Base-by-base conservation (phyloP, 306 rosid genomes). In the Prosopis cineraria region DNA sequence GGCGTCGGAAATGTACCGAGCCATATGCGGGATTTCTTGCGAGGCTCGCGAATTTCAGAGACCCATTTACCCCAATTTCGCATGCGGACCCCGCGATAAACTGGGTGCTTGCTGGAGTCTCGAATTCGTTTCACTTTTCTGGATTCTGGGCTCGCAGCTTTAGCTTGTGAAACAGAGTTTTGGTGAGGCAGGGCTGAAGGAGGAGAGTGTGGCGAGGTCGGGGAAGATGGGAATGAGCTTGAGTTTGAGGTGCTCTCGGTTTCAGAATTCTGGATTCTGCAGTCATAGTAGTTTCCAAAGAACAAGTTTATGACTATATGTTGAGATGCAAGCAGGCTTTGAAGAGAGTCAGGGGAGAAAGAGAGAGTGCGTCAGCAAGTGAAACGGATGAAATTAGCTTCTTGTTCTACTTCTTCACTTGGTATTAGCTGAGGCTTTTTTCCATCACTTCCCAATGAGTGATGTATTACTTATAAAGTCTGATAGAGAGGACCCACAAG, bases 11-110 rank as follows among this genome's bases (percentile, higher is more conserved):
- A 91, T 56, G 96, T 91, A 0, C 96, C 96, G 0, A 91, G 85
- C 96, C 93, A 91, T 80, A 91, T 91, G 73, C 96, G 85, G 0
- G 96, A 91, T 70, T 91, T 91, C 85, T 91, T 91, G 1, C 91
- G 80, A 0, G 96, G 96, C 87, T 91, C 93, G 1, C 96, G 85
- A 56, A 91, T 91, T 86, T 91, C 93, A 0, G 96, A 91, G 7
- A 91, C 93, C 96, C 96, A 91, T 82, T 91, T 91, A 0, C 96
- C 96, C 96, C 96, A 91, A 12, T 82, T 91, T 12, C 93, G 63
- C 96, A 89, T 91, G 8, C 96, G 85, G 1, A 91, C 96, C 2
- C 96, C 96, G 0, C 93, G 67, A 73, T 89, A 91, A 7, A 84
- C 81, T 0, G 92, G 90, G 84, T 87, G 90, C 20, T 83, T 88